Percentiles rank a stretch among this genome's conserved stretches.
These are phyloP conservation scores for Pezicula radicicola DNA, from an alignment of 2,329 filamentous ascomycete species.

Conservation along the genomic window DNA sequence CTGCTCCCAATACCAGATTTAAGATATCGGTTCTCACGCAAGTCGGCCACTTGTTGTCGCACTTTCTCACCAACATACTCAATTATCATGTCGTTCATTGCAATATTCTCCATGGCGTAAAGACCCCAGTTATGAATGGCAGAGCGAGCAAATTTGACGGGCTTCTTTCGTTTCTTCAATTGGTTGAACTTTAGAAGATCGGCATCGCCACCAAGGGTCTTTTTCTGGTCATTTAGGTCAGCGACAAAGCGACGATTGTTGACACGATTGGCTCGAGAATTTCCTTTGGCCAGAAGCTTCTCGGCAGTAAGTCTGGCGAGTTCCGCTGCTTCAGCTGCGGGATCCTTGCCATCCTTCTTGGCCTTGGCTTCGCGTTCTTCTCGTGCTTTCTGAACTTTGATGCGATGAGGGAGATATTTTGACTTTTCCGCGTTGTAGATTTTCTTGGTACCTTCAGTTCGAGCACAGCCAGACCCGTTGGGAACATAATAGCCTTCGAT, in stretches of 20 bases:
- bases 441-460: conserved; percentile 91
- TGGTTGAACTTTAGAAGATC: conserved; percentile 98
- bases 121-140: conserved; percentile 99
- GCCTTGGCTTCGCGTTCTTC: conserved; percentile 84
- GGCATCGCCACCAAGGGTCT: conserved; percentile 76
- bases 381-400: conserved; percentile 88
- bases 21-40: conserved; percentile 87
- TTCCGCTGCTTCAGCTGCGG: conserved; percentile 63
- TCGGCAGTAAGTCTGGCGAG: conserved; percentile 72
- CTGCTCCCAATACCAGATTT: conserved; percentile 96
- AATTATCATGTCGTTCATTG: conserved; percentile 98
- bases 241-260: conserved; percentile 94
- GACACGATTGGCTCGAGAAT: conserved; percentile 88
- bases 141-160: conserved; percentile 94
- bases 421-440: conserved; percentile 97
- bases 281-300: conserved; percentile 80
- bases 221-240: conserved; percentile 93
- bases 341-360: conserved; percentile 64
- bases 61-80: conserved; percentile 99
- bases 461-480: conserved; percentile 79
- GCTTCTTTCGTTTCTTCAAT: conserved; percentile 99
- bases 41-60: conserved; percentile 93
- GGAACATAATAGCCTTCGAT: conserved; percentile 76
- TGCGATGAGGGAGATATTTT: conserved; percentile 95
- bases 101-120: conserved; percentile 96